Base-by-base conservation (phyloP, 2,329 filamentous ascomycete genomes). In the Venturia asperata region DNA sequence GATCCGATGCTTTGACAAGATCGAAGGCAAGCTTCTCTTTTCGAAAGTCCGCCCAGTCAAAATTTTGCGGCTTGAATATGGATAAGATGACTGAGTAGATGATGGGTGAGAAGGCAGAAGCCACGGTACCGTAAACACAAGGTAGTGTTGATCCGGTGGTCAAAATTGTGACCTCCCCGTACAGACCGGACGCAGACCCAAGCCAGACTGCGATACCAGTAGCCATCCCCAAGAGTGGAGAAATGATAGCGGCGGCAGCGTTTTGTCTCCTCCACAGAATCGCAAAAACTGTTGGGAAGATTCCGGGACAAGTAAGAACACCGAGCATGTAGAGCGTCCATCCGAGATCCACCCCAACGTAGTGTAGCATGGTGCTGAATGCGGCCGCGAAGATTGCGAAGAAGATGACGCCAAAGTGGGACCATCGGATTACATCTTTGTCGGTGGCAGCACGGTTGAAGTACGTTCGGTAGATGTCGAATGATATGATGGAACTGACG, bases 241-340 rank as follows among this genome's bases (percentile, higher is more conserved):
- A 77, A 4, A 81, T 70, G 17, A 84, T 78, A 0, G 82, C 82
- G 0, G 82, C 82, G 0, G 73, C 70, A 62, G 75, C 79, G 58
- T 76, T 82, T 69, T 84, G 82, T 13, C 76, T 75, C 43, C 75
- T 76, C 81, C 82, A 84, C 1, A 84, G 73, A 21, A 84, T 79
- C 0, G 81, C 81, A 64, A 83, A 82, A 0, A 77, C 75, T 6
- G 81, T 83, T 0, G 82, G 81, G 68, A 83, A 80, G 64, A 83
- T 82, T 0, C 81, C 81, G 0, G 81, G 80, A 43, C 81, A 83
- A 0, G 80, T 83, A 11, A 84, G 68, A 0, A 83, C 79, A 3
- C 81, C 77, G 0, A 84, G 76, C 80, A 83, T 81, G 67, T 84
- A 83, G 1, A 83, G 67, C 0, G 80, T 82, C 82, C 81, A 85